These are phyloP conservation scores for Argentina anserina DNA, from an alignment of 306 rosid genomes.

Conservation along the genomic window DNA sequence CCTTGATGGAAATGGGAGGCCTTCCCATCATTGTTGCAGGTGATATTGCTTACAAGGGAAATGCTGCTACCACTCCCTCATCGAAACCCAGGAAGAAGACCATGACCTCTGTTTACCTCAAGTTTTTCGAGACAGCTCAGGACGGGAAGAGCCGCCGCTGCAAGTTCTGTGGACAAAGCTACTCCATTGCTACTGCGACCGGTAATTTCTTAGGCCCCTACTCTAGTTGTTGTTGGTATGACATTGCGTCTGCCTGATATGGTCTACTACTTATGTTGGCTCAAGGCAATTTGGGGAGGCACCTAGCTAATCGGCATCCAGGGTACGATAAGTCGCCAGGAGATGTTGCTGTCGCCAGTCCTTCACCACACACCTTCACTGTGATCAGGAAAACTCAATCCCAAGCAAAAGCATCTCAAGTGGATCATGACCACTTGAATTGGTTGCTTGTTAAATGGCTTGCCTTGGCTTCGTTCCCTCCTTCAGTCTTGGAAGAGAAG, in stretches of 20 bases:
- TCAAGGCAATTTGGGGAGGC: slow-evolving; percentile 92
- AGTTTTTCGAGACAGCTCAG: slow-evolving; percentile 84
- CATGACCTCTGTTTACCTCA: slow-evolving; percentile 91
- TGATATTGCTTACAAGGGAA: slow-evolving; percentile 57
- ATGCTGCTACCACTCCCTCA: slow-evolving; percentile 42
- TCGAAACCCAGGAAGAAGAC: slow-evolving; percentile 86
- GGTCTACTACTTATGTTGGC: slow-evolving; percentile 6
- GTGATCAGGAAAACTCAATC: slow-evolving; percentile 58
- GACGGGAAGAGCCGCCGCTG: slow-evolving; percentile 87
- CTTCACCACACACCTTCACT: slow-evolving; percentile 40
- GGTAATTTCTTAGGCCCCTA: slow-evolving; percentile 41
- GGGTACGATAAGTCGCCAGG: slow-evolving; percentile 86
- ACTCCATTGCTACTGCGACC: slow-evolving; percentile 89
- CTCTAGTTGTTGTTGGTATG: not conserved
- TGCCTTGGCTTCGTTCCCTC: slow-evolving; percentile 74
- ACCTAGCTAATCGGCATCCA: slow-evolving; percentile 89
- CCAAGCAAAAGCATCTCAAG: slow-evolving; percentile 55
- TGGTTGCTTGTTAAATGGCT: slow-evolving; percentile 95
- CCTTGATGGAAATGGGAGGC: slow-evolving; percentile 65
- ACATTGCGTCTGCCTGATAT: not conserved
- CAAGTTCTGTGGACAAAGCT: slow-evolving; percentile 95
- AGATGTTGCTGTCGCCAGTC: slow-evolving; percentile 40
- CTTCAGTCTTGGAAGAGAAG: slow-evolving; percentile 76
- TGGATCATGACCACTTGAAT: slow-evolving; percentile 86
- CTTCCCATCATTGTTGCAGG: slow-evolving; percentile 59